Evolutionary conservation across 2,329 filamentous ascomycete genomes (phyloP).

Genomic region (Hypocrella siamensis): DNA sequence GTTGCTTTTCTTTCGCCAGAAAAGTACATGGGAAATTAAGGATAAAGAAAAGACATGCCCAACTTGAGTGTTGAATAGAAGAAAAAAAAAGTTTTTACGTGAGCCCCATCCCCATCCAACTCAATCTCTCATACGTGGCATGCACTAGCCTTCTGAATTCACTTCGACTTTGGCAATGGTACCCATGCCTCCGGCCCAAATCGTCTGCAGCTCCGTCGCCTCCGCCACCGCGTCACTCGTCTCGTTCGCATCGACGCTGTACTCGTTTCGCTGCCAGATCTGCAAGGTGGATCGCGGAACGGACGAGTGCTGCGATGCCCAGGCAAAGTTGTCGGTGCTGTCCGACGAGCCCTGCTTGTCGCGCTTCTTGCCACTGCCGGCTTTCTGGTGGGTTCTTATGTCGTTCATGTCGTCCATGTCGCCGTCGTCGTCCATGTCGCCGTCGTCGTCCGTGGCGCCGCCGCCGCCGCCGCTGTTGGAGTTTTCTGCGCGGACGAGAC

Average conservation of each 20-base stretch:
- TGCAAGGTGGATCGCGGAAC: conserved; percentile 1
- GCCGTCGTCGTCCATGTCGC: background rate
- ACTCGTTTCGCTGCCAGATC: conserved; percentile 3
- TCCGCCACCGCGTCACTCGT: background rate
- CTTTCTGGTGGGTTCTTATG: too few species aligned
- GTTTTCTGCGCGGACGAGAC: background rate
- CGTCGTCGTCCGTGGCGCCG: background rate
- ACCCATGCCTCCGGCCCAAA: conserved; percentile 1
- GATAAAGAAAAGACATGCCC: too few species aligned
- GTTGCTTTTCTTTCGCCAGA: too few species aligned
- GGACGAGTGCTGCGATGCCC: background rate
- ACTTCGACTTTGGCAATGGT: conserved; percentile 3
- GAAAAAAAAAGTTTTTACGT: too few species aligned
- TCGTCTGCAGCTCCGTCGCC: background rate
- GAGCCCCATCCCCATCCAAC: too few species aligned
- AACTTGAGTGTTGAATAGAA: too few species aligned
- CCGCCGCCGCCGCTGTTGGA: background rate
- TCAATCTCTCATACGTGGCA: too few species aligned
- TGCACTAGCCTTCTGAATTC: too few species aligned
- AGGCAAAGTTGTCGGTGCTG: conserved; percentile 1
- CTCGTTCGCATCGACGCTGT: conserved; percentile 1
- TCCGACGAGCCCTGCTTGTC: background rate
- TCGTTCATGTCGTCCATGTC: background rate
- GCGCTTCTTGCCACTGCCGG: too few species aligned
- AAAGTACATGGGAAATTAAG: too few species aligned